A percentile compares a stretch with the other conserved stretches of the same genome.
These are phyloP conservation scores for Mucor racemosus DNA, from an alignment of 371 early-diverging fungal species.

Conservation along the genomic window DNA sequence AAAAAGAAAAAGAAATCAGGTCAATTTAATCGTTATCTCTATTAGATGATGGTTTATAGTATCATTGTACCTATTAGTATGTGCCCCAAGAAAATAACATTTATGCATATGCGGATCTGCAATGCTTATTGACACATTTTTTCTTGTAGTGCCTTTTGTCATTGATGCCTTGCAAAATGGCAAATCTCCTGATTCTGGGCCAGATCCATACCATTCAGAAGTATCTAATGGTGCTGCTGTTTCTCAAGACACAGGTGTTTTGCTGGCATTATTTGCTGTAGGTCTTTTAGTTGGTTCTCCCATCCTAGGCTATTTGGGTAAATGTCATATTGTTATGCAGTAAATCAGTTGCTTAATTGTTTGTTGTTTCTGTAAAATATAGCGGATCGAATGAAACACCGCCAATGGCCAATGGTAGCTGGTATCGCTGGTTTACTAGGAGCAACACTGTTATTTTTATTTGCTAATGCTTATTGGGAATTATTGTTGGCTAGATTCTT, in stretches of 20 bases:
- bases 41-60: slow-evolving; percentile 72
- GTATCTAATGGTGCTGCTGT: slow-evolving; percentile 41
- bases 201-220: slow-evolving; percentile 12
- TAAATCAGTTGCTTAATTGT: slow-evolving; percentile 4
- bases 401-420: slow-evolving; percentile 59
- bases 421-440: slow-evolving; percentile 54
- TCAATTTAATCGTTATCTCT: neutral
- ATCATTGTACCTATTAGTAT: slow-evolving; percentile 74
- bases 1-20: too few species aligned
- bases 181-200: slow-evolving; percentile 7
- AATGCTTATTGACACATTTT: neutral
- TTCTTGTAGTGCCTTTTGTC: slow-evolving; percentile 61
- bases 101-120: neutral
- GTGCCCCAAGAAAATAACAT: neutral
- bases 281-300: slow-evolving; percentile 76
- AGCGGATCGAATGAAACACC: slow-evolving; percentile 35
- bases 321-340: slow-evolving; percentile 7
- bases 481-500: slow-evolving; percentile 62
- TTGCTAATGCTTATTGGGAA: slow-evolving; percentile 51
- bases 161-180: slow-evolving; percentile 52
- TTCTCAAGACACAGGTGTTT: slow-evolving; percentile 63
- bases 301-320: slow-evolving; percentile 59
- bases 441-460: slow-evolving; percentile 60
- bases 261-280: slow-evolving; percentile 64
- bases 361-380: neutral